A percentile compares a stretch with the other conserved stretches of the same genome.
These are phyloP conservation scores for Agarophyton chilense DNA, from an alignment of 23 red algal genomes.

Conservation along the genomic window DNA sequence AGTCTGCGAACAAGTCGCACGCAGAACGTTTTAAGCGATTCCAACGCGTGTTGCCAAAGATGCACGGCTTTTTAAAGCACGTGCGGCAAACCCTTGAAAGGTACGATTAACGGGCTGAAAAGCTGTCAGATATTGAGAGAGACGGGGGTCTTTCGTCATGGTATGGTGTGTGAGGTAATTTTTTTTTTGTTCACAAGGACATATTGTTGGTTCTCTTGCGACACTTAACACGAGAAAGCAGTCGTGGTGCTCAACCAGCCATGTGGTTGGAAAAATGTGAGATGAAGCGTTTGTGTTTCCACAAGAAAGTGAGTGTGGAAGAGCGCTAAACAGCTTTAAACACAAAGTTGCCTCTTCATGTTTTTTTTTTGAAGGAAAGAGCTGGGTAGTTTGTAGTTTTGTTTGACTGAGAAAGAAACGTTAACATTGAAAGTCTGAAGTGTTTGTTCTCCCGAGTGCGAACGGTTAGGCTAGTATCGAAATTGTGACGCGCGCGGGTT, in stretches of 20 bases:
- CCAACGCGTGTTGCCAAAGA: not conserved
- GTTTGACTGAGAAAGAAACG: conserved; percentile 2
- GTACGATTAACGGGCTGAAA: not conserved
- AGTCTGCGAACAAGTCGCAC: not conserved
- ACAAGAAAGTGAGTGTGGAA: not conserved
- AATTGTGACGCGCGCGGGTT: too few relatives aligned
- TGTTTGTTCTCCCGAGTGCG: not conserved
- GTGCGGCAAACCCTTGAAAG: not conserved
- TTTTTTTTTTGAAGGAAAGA: not conserved
- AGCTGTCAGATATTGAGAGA: not conserved
- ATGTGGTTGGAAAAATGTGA: not conserved
- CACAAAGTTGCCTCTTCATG: not conserved
- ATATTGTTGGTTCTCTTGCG: too few relatives aligned
- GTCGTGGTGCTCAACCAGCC: not conserved
- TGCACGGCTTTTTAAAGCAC: not conserved
- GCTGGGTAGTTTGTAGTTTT: not conserved
- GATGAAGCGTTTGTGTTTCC: not conserved
- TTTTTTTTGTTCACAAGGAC: too few relatives aligned
- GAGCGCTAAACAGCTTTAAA: not conserved
- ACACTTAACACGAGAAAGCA: too few relatives aligned
- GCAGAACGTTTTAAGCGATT: not conserved
- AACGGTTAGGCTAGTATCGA: too few relatives aligned
- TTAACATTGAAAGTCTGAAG: not conserved
- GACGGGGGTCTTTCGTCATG: not conserved
- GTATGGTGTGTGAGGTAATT: not conserved